These are phyloP conservation scores for Pelargonium australe DNA, from an alignment of 441 rosid genomes.

Conservation along the genomic window DNA sequence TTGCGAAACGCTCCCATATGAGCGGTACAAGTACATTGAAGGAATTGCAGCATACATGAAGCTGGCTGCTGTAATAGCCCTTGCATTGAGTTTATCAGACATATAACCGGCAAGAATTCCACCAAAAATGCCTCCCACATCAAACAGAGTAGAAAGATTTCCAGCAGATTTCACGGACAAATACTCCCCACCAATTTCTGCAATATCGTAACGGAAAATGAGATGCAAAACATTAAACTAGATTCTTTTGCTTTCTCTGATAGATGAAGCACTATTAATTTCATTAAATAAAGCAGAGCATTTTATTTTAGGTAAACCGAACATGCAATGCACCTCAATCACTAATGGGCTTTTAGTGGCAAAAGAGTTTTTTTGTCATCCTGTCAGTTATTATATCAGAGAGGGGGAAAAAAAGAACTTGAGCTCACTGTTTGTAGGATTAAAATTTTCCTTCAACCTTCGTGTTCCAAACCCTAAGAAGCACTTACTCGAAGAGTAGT, in stretches of 20 bases:
- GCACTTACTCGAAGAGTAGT: no score
- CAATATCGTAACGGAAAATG: constrained; percentile 18
- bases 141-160: constrained; percentile 64
- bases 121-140: constrained; percentile 50
- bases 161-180: constrained; percentile 90
- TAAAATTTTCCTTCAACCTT: no score
- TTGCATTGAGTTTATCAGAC: constrained; percentile 74
- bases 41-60: constrained; percentile 57
- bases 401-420: no score
- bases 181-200: constrained; percentile 85
- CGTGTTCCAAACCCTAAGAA: no score
- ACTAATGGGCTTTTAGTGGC: no score
- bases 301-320: neutral
- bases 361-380: no score
- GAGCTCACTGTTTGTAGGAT: no score
- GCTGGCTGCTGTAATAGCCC: constrained; percentile 59
- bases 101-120: constrained; percentile 81
- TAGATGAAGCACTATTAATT: neutral
- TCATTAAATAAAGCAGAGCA: neutral
- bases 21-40: constrained; percentile 30
- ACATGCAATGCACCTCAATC: neutral
- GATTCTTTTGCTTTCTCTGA: neutral
- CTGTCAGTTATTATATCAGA: no score
- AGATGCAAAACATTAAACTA: constrained; percentile 10
- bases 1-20: constrained; percentile 58